A percentile compares a stretch with the other conserved stretches of the same genome.
phyloP scores from a whole-genome alignment of 2,329 filamentous ascomycete genomes.

The Penicillium thymicola region DNA sequence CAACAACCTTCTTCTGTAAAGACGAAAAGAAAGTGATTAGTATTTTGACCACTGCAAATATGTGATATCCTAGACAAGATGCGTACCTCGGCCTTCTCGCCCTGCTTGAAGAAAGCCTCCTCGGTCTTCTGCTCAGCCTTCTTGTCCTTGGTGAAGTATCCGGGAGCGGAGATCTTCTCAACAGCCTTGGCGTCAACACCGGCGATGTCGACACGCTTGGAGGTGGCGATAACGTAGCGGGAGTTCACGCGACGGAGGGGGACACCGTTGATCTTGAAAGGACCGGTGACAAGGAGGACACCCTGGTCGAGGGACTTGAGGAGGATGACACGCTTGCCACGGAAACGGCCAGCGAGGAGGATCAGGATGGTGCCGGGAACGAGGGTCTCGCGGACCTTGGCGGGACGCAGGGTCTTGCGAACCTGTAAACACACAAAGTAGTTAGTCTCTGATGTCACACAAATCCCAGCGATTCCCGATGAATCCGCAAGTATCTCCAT shows the following conservation, averaged over 20 bases:
- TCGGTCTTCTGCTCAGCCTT: conserved; percentile 87
- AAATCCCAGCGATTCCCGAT: conserved; percentile 10
- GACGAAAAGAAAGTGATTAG: conserved; percentile 9
- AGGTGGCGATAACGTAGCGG: conserved; percentile 52
- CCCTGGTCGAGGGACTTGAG: conserved; percentile 97
- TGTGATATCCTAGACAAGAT: not conserved
- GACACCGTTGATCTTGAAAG: conserved; percentile 99
- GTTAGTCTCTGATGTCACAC: conserved; percentile 20
- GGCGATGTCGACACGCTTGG: conserved; percentile 57
- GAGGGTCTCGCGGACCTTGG: conserved; percentile 83
- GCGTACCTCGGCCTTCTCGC: conserved; percentile 93
- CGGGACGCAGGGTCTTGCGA: conserved; percentile 88
- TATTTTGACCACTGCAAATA: conserved; percentile 5
- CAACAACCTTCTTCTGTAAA: conserved; percentile 91
- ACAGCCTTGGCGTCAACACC: conserved; percentile 70
- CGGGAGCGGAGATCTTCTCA: conserved; percentile 81
- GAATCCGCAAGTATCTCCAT: conserved; percentile 2
- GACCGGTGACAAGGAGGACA: conserved; percentile 97
- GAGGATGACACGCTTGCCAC: conserved; percentile 98
- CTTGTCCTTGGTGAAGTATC: conserved; percentile 98
- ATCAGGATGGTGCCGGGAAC: conserved; percentile 95
- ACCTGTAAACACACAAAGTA: conserved; percentile 56
- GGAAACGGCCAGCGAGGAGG: conserved; percentile 98
- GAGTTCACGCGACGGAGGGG: conserved; percentile 73
- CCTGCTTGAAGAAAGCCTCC: conserved; percentile 99